Conservation (phyloP, 2,329 filamentous ascomycete species). For the Fonsecaea pugnacius region DNA sequence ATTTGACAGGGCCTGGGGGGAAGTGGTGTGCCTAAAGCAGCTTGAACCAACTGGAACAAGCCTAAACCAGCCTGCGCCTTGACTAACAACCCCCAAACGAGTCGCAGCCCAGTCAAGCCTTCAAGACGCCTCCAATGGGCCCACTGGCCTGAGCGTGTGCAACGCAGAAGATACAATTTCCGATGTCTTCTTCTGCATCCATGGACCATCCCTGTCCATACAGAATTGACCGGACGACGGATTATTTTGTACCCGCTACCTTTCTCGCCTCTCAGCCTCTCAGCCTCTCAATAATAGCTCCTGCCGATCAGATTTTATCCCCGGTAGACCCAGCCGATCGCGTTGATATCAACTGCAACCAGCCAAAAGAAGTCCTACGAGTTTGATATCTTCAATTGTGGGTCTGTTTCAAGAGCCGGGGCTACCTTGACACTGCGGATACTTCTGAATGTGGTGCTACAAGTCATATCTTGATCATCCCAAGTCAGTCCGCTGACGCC, state of each 20-base stretch:
- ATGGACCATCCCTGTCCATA: constrained; percentile 5
- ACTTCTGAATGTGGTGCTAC: not conserved
- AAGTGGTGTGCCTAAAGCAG: not conserved
- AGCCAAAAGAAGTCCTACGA: not conserved
- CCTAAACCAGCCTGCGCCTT: not conserved
- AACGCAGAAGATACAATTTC: constrained; percentile 21
- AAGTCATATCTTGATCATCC: not conserved
- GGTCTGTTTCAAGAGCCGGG: not conserved
- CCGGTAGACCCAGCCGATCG: constrained; percentile 3
- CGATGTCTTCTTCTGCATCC: constrained; percentile 17
- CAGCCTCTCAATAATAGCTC: not conserved
- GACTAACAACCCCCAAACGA: not conserved
- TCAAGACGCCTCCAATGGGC: not conserved
- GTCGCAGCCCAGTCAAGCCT: constrained; percentile 9
- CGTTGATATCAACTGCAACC: constrained; percentile 2
- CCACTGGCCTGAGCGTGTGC: not conserved
- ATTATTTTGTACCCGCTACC: not conserved
- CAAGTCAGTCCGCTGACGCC: not conserved
- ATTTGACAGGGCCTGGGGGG: not conserved
- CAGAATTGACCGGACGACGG: constrained; percentile 8
- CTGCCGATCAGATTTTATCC: constrained; percentile 1
- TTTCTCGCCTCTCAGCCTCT: constrained; percentile 11
- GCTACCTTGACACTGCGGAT: not conserved
- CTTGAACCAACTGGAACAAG: not conserved
- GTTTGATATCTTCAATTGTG: not conserved